Evolutionary conservation across 2,329 filamentous ascomycete species (phyloP), one percentile per base, ranked within the genome.

Genomic region (Microcyclospora tardicrescens): DNA sequence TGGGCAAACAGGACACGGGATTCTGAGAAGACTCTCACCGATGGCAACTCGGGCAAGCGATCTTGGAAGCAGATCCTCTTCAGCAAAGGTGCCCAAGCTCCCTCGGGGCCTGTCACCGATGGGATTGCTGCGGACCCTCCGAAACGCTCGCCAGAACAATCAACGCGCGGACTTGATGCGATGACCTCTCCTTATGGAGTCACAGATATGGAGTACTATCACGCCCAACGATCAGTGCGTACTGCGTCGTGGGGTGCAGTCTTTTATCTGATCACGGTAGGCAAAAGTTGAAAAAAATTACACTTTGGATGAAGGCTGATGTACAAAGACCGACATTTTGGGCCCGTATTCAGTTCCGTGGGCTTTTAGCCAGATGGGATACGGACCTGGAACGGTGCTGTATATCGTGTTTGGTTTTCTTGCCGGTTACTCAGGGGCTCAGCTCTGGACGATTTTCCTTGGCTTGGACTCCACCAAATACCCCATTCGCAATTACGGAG

Each of bases 391-490:
- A n/a, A 44, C 60, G 11, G 48, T 52, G 13, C 42, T 63, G 14
- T 63, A 62, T 43, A 55, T 53, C 4, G 49, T 61, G 12, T 63
- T 63, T 33, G 61, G 56, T 28, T 46, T 38, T 10, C 38, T 61
- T 34, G 60, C 61, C 12, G 50, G 43, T 15, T 58, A 57, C 37
- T 56, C 60, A 14, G 63, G 63, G 6, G 55, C 55, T 31, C 55
- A 61, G 16, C 33, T 66, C 10, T 66, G 61, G 61, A 47, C 54
- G 19, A 53, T 58, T 37, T 67, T 63, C 43, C 45, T 62, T 3
- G 55, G 55, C n/a, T 51, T 66, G 10, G 64, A 67, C 48, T 62
- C 58, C 5, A 51, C 56, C 34, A 47, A 54, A 11, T 66, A 62
- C 37, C 64, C 64, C 1, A 49, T 64, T 35, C 55, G 54, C 14